Evolutionary conservation across 176 grass and related monocot genomes (phyloP).

Genomic region (Paspalum vaginatum): DNA sequence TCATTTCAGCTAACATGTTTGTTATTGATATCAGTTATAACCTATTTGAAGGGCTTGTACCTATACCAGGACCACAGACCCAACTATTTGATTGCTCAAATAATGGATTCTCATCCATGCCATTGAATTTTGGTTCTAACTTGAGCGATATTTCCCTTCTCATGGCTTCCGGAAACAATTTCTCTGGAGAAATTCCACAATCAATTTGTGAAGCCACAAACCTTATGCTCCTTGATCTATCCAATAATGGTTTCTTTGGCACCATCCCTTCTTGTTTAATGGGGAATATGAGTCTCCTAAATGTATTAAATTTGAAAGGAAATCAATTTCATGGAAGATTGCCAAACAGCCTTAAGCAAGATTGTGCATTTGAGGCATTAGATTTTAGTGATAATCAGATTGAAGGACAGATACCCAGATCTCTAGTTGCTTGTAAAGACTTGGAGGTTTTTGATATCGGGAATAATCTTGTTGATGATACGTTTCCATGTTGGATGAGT

Average conservation of each 20-base stretch:
- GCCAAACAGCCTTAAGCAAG: background rate
- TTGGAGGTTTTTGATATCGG: slow-evolving; percentile 41
- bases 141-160: slow-evolving; percentile 8
- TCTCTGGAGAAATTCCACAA: slow-evolving; percentile 20
- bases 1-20: background rate
- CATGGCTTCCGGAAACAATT: slow-evolving; percentile 2
- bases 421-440: slow-evolving; percentile 19
- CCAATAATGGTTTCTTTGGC: slow-evolving; percentile 33
- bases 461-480: slow-evolving; percentile 30
- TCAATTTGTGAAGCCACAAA: slow-evolving; percentile 29
- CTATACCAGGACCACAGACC: background rate
- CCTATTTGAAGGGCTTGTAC: slow-evolving; percentile 36
- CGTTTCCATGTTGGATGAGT: slow-evolving; percentile 54
- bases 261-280: slow-evolving; percentile 45
- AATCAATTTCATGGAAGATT: slow-evolving; percentile 35
- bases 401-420: slow-evolving; percentile 44
- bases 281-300: background rate
- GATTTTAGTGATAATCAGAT: slow-evolving; percentile 40
- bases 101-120: slow-evolving; percentile 40
- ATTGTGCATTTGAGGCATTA: slow-evolving; percentile 26
- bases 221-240: slow-evolving; percentile 39
- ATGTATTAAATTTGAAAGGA: slow-evolving; percentile 32
- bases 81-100: slow-evolving; percentile 29
- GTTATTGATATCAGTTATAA: slow-evolving; percentile 34
- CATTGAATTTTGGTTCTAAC: slow-evolving; percentile 36